A percentile compares a stretch with the other conserved stretches of the same genome.
Evolutionary conservation across 257 asterid species (phyloP).

Genomic region (Sherardia arvensis): DNA sequence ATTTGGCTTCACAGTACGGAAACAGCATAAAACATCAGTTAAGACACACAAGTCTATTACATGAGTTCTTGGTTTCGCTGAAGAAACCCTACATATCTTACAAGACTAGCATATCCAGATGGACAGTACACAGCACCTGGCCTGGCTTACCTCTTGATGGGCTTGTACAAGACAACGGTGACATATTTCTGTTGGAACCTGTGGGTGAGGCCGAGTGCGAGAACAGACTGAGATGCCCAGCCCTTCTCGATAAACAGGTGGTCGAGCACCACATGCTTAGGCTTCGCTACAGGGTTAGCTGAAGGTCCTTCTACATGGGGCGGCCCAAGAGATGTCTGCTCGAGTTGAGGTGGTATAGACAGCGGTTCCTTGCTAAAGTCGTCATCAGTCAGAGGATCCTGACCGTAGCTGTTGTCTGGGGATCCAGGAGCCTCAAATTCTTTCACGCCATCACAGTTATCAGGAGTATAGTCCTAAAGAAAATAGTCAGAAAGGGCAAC

Average conservation of each 20-base stretch:
- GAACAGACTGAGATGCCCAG: conserved; percentile 54
- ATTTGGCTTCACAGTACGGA: background rate
- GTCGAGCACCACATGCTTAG: conserved; percentile 81
- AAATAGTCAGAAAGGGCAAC: conserved; percentile 2
- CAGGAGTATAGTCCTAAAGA: conserved; percentile 62
- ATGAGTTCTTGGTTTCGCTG: background rate
- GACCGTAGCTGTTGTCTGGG: conserved; percentile 74
- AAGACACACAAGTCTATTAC: background rate
- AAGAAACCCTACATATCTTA: background rate
- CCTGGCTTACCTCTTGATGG: conserved; percentile 48
- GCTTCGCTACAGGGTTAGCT: conserved; percentile 30
- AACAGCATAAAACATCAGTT: background rate
- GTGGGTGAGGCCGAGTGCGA: conserved; percentile 74
- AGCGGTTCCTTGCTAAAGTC: conserved; percentile 75
- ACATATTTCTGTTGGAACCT: conserved; percentile 85
- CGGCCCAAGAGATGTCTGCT: conserved; percentile 33
- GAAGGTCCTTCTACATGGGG: conserved; percentile 29
- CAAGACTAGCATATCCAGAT: background rate
- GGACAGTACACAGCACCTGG: background rate
- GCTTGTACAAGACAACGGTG: conserved; percentile 81
- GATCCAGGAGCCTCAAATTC: conserved; percentile 89
- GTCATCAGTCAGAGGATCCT: conserved; percentile 52
- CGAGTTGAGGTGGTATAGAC: conserved; percentile 70
- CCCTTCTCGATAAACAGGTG: conserved; percentile 80
- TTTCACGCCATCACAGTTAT: conserved; percentile 63